Base-by-base conservation (phyloP, 2,329 filamentous ascomycete species). In the Metarhizium humberi region DNA sequence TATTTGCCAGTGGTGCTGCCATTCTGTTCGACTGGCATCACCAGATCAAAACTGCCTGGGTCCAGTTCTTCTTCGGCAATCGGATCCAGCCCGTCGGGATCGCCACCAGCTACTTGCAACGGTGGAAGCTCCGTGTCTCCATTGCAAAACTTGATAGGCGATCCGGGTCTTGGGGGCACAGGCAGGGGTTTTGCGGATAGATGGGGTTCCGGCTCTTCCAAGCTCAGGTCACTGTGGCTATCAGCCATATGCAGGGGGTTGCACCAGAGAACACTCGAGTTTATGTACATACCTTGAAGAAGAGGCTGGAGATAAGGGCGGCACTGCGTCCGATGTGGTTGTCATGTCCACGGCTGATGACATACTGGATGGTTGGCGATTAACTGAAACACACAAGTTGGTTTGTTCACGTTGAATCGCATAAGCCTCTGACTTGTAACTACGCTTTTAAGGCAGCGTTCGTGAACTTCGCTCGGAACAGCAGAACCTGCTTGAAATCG, bases 31-130 rank as follows among this genome's bases (percentile, higher is more conserved):
- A 56, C 58, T 6, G 66, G 66, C 47, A 62, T 60, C 3, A 67
- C 66, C 20, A 68, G 63, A 51, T 73, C 67, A 47, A 73, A 73
- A 7, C 69, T 73, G n/a, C 66, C 61, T 3, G 69, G 67, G 38
- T 70, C 67, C n/a, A 69, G 58, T 25, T 73, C 70, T 50, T 72
- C 67, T 34, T 67, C 66, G 13, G 56, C 62, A 6, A 73, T 60
- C 6, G 72, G 71, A 40, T 71, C 67, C 6, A 73, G 64, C 11
- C 64, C 64, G 25, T 71, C 66, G n/a, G 56, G 48, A n/a, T 58
- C 43, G 42, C 57, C 56, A 16, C 58, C 45, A 13, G 52, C 52
- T 25, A 56, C 51, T 48, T 60, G 57, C 32, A 60, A 40, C 5
- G 52, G 36, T 7, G 59, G 57, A 7, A 56, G 52, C 6, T 56